Base-by-base conservation (phyloP, 441 rosid species). In the Syzygium malaccense region DNA sequence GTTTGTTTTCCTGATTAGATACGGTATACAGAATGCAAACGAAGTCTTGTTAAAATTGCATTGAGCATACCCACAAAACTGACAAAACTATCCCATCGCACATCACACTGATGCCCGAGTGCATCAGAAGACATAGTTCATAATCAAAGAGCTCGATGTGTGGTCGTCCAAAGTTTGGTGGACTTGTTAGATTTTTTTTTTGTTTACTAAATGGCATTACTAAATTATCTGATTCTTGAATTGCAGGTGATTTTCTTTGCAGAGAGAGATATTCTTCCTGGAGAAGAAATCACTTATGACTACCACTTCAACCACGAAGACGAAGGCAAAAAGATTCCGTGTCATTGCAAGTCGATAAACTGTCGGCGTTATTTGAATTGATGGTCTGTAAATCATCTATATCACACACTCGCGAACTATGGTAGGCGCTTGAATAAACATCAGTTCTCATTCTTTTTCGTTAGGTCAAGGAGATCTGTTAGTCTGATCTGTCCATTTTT, bases 221-320 rank as follows among this genome's bases (percentile, higher is more conserved):
- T 84, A 87, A 85, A 57, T 78, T 51, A 6, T 14, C 19, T 23
- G 45, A 45, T 55, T 79, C 33, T 79, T 32, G 89, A 75, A 20
- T 90, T 89, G 91, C 93, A 93, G 94, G 96, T 94, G 20, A 92
- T 94, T 45, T 94, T 94, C 88, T 92, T 93, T 1, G 96, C 93
- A 28, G 92, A 92, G 89, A 92, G 94, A 88, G 95, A 93, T 90
- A 92, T 94, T 80, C 92, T 90, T 89, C 96, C 94, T 2, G 96
- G 96, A 23, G 95, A 94, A 90, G 96, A 94, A 91, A 90, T 94
- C 90, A 94, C 96, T 10, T 93, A 93, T 37, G 95, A 94, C 86
- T 94, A 93, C 89, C 93, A 93, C 91, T 94, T 93, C 78, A 93
- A 92, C 91, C 91, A 91, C 64, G 94, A 93, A 89, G 96, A 94